Evolutionary conservation across 106 monocot genomes (phyloP).

Genomic region (Posidonia australis): DNA sequence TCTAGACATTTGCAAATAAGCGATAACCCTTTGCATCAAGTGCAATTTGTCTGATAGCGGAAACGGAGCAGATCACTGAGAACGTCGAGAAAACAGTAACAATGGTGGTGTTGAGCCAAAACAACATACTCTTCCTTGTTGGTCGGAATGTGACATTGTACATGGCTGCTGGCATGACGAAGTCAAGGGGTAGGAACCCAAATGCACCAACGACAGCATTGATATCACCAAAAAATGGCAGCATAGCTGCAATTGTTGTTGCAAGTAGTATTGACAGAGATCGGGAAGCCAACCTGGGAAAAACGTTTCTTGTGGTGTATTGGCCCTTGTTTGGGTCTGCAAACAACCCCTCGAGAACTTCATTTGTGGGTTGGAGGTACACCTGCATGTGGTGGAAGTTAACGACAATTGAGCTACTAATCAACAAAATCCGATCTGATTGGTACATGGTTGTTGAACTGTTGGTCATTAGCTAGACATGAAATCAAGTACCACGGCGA

Average conservation of each 20-base stretch:
- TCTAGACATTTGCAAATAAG: constrained; percentile 29
- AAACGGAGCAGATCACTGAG: constrained; percentile 35
- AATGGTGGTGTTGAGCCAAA: constrained; percentile 63
- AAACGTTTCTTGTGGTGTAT: constrained; percentile 59
- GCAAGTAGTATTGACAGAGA: constrained; percentile 40
- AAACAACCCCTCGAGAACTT: constrained; percentile 65
- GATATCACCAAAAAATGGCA: constrained; percentile 94
- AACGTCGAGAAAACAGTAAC: constrained; percentile 42
- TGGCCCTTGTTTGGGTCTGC: constrained; percentile 43
- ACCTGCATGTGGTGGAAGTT: constrained; percentile 52
- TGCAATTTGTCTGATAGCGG: constrained; percentile 38
- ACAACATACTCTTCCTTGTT: constrained; percentile 31
- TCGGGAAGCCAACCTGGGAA: constrained; percentile 56
- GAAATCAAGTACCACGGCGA: constrained; percentile 60
- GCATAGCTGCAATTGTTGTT: constrained; percentile 72
- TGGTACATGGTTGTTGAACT: too few species aligned
- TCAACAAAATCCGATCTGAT: too few species aligned
- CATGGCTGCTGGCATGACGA: constrained; percentile 56
- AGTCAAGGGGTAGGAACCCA: constrained; percentile 84
- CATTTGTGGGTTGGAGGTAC: constrained; percentile 86
- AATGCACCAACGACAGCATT: constrained; percentile 79
- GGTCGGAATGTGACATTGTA: constrained; percentile 81
- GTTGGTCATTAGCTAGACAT: too few species aligned
- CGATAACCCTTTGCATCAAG: constrained; percentile 29
- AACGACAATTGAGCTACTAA: too few species aligned